These are phyloP conservation scores for Nymphaea thermarum DNA, from an alignment of 164 flowering plant genomes.

Conservation along the genomic window DNA sequence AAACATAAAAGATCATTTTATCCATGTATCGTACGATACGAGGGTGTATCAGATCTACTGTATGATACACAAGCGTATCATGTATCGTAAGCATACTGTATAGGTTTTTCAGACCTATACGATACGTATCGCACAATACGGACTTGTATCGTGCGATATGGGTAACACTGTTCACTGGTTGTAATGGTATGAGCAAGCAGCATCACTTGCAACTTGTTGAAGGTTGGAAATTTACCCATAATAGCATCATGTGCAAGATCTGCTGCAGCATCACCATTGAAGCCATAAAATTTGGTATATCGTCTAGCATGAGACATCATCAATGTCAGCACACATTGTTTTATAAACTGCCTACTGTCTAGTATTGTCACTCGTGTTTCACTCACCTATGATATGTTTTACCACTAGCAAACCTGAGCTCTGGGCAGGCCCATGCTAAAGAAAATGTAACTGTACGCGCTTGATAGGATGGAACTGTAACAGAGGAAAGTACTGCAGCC, in stretches of 20 bases:
- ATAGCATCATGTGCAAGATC: constrained; percentile 81
- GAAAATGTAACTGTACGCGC: constrained; percentile 63
- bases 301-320: constrained; percentile 40
- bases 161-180: too few species aligned
- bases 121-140: too few species aligned
- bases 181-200: too few species aligned
- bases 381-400: constrained; percentile 60
- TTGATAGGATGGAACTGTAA: constrained; percentile 41
- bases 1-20: too few species aligned
- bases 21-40: too few species aligned
- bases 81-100: too few species aligned
- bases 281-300: constrained; percentile 85
- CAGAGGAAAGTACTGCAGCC: constrained; percentile 80
- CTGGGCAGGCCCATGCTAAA: constrained; percentile 84
- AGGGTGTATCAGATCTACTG: too few species aligned
- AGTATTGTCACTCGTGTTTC: neutral
- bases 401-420: constrained; percentile 53
- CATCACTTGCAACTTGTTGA: too few species aligned
- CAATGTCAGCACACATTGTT: constrained; percentile 2
- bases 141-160: too few species aligned
- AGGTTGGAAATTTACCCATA: constrained; percentile 31
- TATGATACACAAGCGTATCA: too few species aligned
- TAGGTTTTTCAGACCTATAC: too few species aligned
- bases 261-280: constrained; percentile 58
- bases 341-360: too few species aligned